Evolutionary conservation across 2,329 filamentous ascomycete species (phyloP), one percentile per base, ranked within the genome.

Genomic region (Aspergillus piperis): DNA sequence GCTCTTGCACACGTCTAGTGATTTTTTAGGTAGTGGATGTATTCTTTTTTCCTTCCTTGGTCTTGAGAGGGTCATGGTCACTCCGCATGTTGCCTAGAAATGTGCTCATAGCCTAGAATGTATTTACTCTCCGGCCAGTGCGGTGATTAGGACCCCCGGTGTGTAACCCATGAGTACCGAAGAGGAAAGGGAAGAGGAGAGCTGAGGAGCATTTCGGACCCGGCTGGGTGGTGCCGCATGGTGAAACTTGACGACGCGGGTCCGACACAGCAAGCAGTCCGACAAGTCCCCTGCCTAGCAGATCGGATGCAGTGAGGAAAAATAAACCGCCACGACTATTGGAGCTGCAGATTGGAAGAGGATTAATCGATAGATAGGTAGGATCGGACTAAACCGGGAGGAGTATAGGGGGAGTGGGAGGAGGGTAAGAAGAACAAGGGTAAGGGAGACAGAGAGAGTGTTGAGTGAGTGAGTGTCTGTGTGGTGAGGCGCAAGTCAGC

Each of bases 401-500:
- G 4, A 44, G 41, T 19, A 21, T 44, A 44, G 41, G 41, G 41
- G 21, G 19, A 19, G 8, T 8, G 39, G 15, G 41, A 44, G 19
- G 30, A 4, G 27, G 10, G 27, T 30, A 3, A 30, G 27, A 30
- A 11, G 27, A 11, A 11, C 8, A 30, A 13, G 32, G 32, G 32
- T 15, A 13, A 36, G 32, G 27, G 10, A 36, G 5, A 13, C 1
- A 13, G 11, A 13, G 30, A 36, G 32, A 13, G 32, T 13, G 13
- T 4, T 4, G 3, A 42, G 39, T 10, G 7, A 21, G 21, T 13
- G 17, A 42, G 39, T 5, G 27, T 11, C 8, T 30, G 27, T 11
- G 27, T 30, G 47, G 47, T 6, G 15, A 50, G 47, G 23, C 53
- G 53, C 41, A 47, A 55, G 44, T 55, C 53, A 55, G 25, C 53